Percentiles rank a stretch among this genome's conserved stretches.
phyloP scores from a whole-genome alignment of 305 asterid genomes.

The Stenogyne calaminthoides region DNA sequence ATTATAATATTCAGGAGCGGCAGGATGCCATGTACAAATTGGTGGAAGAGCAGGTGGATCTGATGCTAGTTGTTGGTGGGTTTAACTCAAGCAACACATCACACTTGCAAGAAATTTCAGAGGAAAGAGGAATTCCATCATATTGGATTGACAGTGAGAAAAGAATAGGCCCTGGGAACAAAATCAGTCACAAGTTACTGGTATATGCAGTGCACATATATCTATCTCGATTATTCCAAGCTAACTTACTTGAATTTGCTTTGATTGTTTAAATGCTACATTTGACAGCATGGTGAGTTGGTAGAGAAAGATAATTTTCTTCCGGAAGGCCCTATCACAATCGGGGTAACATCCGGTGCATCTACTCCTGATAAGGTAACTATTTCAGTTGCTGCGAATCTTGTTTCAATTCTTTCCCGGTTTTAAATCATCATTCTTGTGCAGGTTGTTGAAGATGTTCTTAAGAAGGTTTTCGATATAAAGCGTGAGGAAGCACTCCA shows the following conservation, averaged over 20 bases:
- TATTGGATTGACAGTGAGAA: constrained; percentile 91
- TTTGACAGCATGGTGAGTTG: constrained; percentile 89
- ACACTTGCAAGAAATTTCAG: constrained; percentile 94
- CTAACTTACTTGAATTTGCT: not conserved
- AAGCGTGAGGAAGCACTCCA: constrained; percentile 72
- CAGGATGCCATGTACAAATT: constrained; percentile 99
- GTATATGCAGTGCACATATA: constrained; percentile 32
- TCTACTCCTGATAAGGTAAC: constrained; percentile 98
- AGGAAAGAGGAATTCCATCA: constrained; percentile 88
- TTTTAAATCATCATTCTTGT: not conserved
- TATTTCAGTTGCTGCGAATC: not conserved
- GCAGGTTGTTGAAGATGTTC: constrained; percentile 82
- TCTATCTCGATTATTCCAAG: not conserved
- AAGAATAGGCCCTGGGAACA: constrained; percentile 96
- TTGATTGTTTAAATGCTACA: not conserved
- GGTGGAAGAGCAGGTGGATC: constrained; percentile 80
- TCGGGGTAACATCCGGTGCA: constrained; percentile 97
- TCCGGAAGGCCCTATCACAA: constrained; percentile 83
- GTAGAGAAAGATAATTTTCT: constrained; percentile 87
- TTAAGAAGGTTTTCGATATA: constrained; percentile 59
- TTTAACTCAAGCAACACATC: constrained; percentile 99
- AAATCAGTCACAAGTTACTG: constrained; percentile 73
- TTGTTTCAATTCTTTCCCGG: not conserved
- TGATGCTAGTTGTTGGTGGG: constrained; percentile 92
- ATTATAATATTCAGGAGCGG: constrained; percentile 62